Evolutionary conservation across 139 green algal genomes (phyloP).

Genomic region (Micractinium conductrix): DNA sequence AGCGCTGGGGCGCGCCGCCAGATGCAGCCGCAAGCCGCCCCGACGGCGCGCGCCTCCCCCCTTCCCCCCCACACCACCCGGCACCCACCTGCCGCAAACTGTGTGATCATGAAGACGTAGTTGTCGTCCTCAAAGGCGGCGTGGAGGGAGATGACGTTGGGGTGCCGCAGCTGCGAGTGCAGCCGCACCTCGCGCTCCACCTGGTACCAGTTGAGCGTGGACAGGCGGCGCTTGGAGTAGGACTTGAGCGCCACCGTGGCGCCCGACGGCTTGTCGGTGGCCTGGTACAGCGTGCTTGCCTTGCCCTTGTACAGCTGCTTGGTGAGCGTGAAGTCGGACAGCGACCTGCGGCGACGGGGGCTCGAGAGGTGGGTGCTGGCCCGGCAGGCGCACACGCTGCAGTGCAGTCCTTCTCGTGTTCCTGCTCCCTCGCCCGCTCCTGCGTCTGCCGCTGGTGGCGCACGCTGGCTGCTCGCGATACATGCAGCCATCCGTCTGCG

Average conservation of each 20-base stretch:
- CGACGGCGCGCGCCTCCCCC: neutral
- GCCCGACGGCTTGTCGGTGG: constrained; percentile 52
- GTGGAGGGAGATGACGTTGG: constrained; percentile 73
- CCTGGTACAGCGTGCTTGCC: constrained; percentile 70
- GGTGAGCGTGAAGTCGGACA: constrained; percentile 73
- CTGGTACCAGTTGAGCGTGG: constrained; percentile 74
- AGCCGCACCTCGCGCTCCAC: constrained; percentile 80
- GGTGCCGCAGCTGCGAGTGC: constrained; percentile 71
- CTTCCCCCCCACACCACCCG: neutral
- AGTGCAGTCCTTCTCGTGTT: too few species aligned
- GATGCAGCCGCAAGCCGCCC: neutral
- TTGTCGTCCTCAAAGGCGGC: constrained; percentile 81
- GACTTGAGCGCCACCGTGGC: constrained; percentile 74
- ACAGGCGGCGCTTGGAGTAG: constrained; percentile 77
- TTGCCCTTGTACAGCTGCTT: constrained; percentile 83
- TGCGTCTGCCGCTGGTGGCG: too few species aligned
- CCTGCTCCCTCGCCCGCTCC: too few species aligned
- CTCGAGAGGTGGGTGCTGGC: too few species aligned
- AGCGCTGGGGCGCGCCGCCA: too few species aligned
- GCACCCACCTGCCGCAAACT: constrained; percentile 70
- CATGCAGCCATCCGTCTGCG: neutral
- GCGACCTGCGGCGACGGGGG: constrained; percentile 44
- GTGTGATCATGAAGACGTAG: constrained; percentile 81
- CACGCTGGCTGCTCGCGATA: too few species aligned
- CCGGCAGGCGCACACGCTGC: too few species aligned